Conservation (phyloP, 2,329 filamentous ascomycete species). For the Claviceps monticola region DNA sequence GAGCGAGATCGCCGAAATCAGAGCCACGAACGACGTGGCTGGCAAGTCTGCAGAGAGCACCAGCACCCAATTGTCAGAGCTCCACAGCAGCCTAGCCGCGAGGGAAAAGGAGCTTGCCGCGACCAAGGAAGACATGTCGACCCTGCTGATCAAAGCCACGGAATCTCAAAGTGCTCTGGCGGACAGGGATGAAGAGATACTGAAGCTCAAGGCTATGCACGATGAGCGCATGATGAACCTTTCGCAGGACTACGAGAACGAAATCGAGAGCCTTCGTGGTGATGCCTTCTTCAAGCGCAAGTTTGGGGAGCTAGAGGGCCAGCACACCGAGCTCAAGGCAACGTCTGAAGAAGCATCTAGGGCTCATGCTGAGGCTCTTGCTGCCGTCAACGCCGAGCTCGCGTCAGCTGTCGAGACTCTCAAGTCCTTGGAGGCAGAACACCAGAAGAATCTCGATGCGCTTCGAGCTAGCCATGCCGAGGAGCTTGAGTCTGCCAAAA, state of each 20-base stretch:
- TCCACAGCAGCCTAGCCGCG: constrained; percentile 26
- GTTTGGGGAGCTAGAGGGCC: constrained; percentile 44
- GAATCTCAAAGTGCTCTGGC: constrained; percentile 31
- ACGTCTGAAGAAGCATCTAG: constrained; percentile 22
- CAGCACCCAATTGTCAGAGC: constrained; percentile 22
- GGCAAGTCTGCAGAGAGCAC: constrained; percentile 30
- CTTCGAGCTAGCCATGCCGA: constrained; percentile 43
- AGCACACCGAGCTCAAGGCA: constrained; percentile 37
- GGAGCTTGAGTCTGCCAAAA: constrained; percentile 43
- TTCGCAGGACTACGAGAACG: constrained; percentile 48
- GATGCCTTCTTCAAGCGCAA: constrained; percentile 52
- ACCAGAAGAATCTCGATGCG: constrained; percentile 40
- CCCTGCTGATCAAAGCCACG: constrained; percentile 35
- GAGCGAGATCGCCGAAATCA: constrained; percentile 36
- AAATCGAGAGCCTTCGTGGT: constrained; percentile 48
- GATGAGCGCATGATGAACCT: constrained; percentile 43
- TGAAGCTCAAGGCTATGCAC: constrained; percentile 40
- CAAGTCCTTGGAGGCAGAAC: constrained; percentile 35
- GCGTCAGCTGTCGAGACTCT: constrained; percentile 31
- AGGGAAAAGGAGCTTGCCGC: constrained; percentile 33
- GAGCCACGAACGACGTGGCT: constrained; percentile 31
- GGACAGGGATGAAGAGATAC: constrained; percentile 34
- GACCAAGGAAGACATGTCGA: constrained; percentile 25
- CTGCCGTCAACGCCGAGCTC: constrained; percentile 29
- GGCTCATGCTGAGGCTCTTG: constrained; percentile 27